Conservation (phyloP, 139 green algal genomes). For the Astrephomene gubernaculifera region DNA sequence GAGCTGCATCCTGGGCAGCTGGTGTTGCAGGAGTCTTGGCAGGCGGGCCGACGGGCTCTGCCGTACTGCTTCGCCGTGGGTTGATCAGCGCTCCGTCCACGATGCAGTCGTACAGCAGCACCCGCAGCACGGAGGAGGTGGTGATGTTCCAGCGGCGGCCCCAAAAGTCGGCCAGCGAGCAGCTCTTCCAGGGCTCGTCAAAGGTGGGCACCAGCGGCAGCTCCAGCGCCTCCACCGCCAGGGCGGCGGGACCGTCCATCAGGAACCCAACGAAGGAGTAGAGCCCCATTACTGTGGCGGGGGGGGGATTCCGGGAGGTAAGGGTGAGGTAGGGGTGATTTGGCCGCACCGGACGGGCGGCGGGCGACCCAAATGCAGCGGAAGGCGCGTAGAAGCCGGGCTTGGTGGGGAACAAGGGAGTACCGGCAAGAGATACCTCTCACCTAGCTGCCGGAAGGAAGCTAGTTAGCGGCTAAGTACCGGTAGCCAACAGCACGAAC, state of each 20-base stretch:
- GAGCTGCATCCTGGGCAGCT: neutral
- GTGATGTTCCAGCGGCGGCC: slow-evolving; percentile 63
- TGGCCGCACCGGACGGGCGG: neutral
- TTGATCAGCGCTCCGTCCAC: slow-evolving; percentile 41
- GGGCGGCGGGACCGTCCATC: slow-evolving; percentile 52
- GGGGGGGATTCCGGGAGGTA: neutral
- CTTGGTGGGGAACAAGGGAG: neutral
- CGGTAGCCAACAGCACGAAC: neutral
- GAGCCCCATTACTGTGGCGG: neutral
- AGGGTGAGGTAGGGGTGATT: neutral
- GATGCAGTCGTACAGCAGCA: slow-evolving; percentile 57
- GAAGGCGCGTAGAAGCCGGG: neutral
- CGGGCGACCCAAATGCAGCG: neutral
- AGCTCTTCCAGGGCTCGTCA: slow-evolving; percentile 58
- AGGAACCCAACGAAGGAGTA: slow-evolving; percentile 52
- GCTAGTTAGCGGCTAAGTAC: neutral
- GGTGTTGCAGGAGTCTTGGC: too few species aligned
- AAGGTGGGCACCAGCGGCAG: slow-evolving; percentile 60
- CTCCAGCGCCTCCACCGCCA: slow-evolving; percentile 44
- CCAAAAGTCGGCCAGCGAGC: slow-evolving; percentile 61
- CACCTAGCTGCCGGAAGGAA: neutral
- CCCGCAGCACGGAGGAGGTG: slow-evolving; percentile 43
- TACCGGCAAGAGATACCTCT: neutral
- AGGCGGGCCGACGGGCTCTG: too few species aligned
- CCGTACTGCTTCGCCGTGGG: neutral